A percentile compares a stretch with the other conserved stretches of the same genome.
phyloP scores from a whole-genome alignment of 2,329 filamentous ascomycete species.

The Colletotrichum higginsianum region DNA sequence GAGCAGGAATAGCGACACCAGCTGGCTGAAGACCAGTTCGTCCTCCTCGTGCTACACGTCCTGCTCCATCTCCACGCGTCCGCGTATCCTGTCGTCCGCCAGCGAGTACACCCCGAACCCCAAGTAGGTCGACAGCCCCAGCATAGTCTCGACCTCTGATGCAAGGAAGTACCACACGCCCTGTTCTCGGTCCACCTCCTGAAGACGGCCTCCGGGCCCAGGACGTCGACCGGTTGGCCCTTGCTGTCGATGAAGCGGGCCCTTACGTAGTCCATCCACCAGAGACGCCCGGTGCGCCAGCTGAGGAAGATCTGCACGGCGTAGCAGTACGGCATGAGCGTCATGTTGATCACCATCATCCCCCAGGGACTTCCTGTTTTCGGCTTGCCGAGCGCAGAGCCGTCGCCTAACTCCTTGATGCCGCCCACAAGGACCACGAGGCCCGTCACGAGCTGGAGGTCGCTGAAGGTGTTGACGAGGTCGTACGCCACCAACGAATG shows the following conservation, averaged over 20 bases:
- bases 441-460: constrained; percentile 47
- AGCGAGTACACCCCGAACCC: constrained; percentile 16
- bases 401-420: constrained; percentile 40
- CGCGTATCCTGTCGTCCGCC: constrained; percentile 25
- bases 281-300: constrained; percentile 26
- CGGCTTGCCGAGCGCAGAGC: background rate
- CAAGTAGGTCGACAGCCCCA: constrained; percentile 9
- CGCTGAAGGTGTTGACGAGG: constrained; percentile 44
- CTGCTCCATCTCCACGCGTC: constrained; percentile 33
- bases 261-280: constrained; percentile 25
- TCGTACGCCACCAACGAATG: constrained; percentile 38
- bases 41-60: constrained; percentile 33
- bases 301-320: constrained; percentile 9
- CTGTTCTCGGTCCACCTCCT: constrained; percentile 6
- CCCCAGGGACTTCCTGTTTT: constrained; percentile 5
- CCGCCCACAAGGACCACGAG: constrained; percentile 43
- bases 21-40: constrained; percentile 42
- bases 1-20: constrained; percentile 43
- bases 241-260: constrained; percentile 10
- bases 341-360: constrained; percentile 27
- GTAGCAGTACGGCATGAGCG: constrained; percentile 22
- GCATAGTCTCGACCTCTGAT: constrained; percentile 25
- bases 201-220: constrained; percentile 13
- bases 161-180: constrained; percentile 32
- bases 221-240: constrained; percentile 11